Evolutionary conservation across 345 rosid genomes (phyloP).

Genomic region (Syzygium aromaticum): DNA sequence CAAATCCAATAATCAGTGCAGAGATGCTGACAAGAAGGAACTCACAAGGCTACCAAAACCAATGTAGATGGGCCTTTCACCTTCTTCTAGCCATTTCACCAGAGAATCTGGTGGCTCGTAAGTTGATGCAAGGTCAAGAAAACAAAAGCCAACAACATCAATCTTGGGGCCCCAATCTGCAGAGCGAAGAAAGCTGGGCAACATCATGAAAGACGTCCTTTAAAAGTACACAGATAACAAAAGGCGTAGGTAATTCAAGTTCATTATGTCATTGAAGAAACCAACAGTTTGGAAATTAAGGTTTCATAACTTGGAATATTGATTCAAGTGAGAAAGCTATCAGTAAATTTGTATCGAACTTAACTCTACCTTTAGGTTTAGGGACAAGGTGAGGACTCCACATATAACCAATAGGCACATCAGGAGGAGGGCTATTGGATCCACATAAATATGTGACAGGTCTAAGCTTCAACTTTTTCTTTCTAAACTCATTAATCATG

Average conservation of each 20-base stretch:
- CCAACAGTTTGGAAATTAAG: neutral
- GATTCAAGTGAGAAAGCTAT: neutral
- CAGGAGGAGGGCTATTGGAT: slow-evolving; percentile 22
- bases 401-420: slow-evolving; percentile 34
- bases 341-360: neutral
- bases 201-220: neutral
- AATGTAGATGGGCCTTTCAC: slow-evolving; percentile 50
- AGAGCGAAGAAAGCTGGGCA: neutral
- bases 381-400: slow-evolving; percentile 62
- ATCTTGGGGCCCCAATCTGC: slow-evolving; percentile 66
- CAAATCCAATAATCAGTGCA: neutral
- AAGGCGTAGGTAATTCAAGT: neutral
- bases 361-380: slow-evolving; percentile 39
- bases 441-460: slow-evolving; percentile 42
- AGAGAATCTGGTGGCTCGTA: slow-evolving; percentile 52
- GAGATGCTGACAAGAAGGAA: slow-evolving; percentile 7
- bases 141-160: slow-evolving; percentile 66
- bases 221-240: neutral
- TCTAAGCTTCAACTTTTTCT: slow-evolving; percentile 38
- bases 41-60: slow-evolving; percentile 77
- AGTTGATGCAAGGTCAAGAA: slow-evolving; percentile 59
- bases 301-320: neutral
- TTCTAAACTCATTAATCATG: slow-evolving; percentile 37
- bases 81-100: slow-evolving; percentile 38
- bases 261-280: neutral